phyloP scores from a whole-genome alignment of 2,329 filamentous ascomycete genomes.

The Neurospora sp. region DNA sequence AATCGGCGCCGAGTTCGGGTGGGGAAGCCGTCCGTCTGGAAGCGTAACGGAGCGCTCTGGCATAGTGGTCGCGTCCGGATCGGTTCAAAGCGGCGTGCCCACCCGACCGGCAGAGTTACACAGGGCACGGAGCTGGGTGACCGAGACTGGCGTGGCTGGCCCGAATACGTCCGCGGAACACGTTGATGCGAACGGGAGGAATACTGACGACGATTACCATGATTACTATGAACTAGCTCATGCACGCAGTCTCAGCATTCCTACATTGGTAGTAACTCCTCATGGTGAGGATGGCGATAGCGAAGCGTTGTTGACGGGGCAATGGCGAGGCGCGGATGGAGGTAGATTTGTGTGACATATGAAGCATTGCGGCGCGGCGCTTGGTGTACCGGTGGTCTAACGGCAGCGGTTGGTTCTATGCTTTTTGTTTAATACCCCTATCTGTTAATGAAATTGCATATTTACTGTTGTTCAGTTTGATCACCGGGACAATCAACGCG shows the following conservation, averaged over 20 bases:
- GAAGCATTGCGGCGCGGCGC: not conserved
- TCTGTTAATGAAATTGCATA: not conserved
- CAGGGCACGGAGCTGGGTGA: constrained; percentile 16
- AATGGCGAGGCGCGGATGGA: not conserved
- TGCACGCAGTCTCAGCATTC: constrained; percentile 2
- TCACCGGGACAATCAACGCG: not conserved
- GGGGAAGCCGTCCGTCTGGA: constrained; percentile 11
- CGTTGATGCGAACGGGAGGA: not conserved
- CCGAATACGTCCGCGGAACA: not conserved
- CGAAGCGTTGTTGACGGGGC: constrained; percentile 1
- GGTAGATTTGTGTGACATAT: not conserved
- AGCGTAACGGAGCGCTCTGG: not conserved
- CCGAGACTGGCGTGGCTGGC: constrained; percentile 8
- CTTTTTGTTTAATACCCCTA: not conserved
- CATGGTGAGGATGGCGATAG: constrained; percentile 3
- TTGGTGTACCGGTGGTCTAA: not conserved
- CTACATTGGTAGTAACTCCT: constrained; percentile 2
- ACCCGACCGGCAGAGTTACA: constrained; percentile 7
- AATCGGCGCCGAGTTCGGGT: constrained; percentile 25
- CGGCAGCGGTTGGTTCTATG: not conserved
- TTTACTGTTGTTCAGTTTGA: not conserved
- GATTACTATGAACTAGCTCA: not conserved
- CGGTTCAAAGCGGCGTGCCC: constrained; percentile 13
- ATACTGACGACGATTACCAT: not conserved
- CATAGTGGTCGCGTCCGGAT: constrained; percentile 1